phyloP scores from a whole-genome alignment of 805 yeast species.

The Saturnispora mendoncae region DNA sequence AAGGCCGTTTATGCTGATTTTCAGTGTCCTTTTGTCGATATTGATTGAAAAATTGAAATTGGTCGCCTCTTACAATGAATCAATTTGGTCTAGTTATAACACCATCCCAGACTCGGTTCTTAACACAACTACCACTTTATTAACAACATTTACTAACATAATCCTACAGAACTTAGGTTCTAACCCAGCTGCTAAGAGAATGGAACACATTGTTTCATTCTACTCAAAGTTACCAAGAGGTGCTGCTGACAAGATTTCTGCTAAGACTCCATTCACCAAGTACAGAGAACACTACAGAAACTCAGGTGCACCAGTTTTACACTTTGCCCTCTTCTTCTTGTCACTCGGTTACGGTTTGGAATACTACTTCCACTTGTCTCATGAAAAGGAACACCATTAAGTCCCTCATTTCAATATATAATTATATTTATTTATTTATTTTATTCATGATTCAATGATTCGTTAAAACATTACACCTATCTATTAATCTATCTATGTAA shows the following conservation, averaged over 20 bases:
- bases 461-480: too few relatives aligned
- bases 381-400: constrained; percentile 42
- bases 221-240: constrained; percentile 96
- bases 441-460: constrained; percentile 10
- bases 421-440: constrained; percentile 13
- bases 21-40: too few relatives aligned
- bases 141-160: constrained; percentile 2
- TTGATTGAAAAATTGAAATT: too few relatives aligned
- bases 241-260: constrained; percentile 65
- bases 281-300: constrained; percentile 84
- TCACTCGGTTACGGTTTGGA: constrained; percentile 83
- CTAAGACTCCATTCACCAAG: constrained; percentile 59
- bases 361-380: constrained; percentile 82
- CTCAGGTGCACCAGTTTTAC: constrained; percentile 74
- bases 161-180: constrained; percentile 69
- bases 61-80: too few relatives aligned
- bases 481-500: constrained; percentile 12
- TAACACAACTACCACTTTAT: neutral
- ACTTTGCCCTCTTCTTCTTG: constrained; percentile 60
- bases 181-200: constrained; percentile 94
- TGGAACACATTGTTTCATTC: constrained; percentile 89
- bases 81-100: too few relatives aligned
- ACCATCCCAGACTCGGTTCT: too few relatives aligned
- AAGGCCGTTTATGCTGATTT: too few relatives aligned
- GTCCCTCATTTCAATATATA: neutral